Base-by-base conservation (phyloP, 495 filamentous ascomycete species). In the Parachaetomium inaequale region DNA sequence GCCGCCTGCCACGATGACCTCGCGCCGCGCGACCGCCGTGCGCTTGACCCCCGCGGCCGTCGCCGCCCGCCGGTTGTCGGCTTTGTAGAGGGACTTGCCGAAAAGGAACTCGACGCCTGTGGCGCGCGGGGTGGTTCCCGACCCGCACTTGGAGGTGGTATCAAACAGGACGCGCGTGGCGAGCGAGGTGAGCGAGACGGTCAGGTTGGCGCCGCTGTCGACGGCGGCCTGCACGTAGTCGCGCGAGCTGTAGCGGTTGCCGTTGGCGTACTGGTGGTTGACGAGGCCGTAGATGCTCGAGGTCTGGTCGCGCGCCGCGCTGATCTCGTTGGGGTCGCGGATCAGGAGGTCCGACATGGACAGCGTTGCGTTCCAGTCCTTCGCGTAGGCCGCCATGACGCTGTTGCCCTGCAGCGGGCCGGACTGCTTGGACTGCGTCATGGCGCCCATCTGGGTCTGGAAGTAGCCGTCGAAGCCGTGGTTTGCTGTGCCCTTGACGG, bases 371-470 rank as follows among this genome's bases (percentile, higher is more conserved):
- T 58, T 60, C n/a, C 45, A 62, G 65, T 73, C 73, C 40, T 71
- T 60, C 31, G 71, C 71, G 34, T 63, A 72, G 14, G 60, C 45
- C 4, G 51, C 63, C 73, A 72, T 72, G 54, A 75, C 73, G 15
- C 28, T 59, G 61, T 74, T 74, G 50, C 71, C 73, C 11, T 49
- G 31, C 10, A 73, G 61, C 10, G 51, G 58, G 28, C 72, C 67
- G 34, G 12, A 17, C 17, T 66, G 66, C 17, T 58, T 43, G 43
- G 62, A 55, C 57, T 72, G 70, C 8, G 63, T 47, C 62, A 68
- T 70, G 51, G 67, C 52, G 36, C 68, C 70, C 73, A 74, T 75
- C 49, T 68, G 64, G 34, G 71, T 75, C 49, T 75, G 68, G 64
- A 75, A 75, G 58, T 7, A 55, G 15, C 52, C 52, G 52, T 55